Conservation (phyloP, 2,329 filamentous ascomycete species). For the Aspergillus awamori region DNA sequence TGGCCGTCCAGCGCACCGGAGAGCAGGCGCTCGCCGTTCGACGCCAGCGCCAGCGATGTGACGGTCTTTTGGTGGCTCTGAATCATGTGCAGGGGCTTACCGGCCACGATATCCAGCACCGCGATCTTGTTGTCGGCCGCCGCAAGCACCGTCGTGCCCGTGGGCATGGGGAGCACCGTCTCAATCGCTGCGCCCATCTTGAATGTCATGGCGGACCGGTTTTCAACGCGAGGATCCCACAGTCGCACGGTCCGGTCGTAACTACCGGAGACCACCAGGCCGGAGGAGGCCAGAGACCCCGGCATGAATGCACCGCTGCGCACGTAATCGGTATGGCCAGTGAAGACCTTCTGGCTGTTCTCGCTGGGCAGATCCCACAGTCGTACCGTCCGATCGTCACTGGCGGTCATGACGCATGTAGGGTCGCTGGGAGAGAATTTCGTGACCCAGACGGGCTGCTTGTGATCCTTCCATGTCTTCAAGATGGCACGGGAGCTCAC, state of each 20-base stretch:
- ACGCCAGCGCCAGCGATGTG: slow-evolving; percentile 80
- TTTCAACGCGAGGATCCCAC: slow-evolving; percentile 82
- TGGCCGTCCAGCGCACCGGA: slow-evolving; percentile 92
- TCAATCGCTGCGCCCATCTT: slow-evolving; percentile 91
- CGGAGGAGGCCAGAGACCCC: slow-evolving; percentile 59
- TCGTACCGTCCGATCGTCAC: slow-evolving; percentile 89
- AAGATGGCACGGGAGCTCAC: slow-evolving; percentile 85
- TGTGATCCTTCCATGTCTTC: slow-evolving; percentile 93
- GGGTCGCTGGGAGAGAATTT: slow-evolving; percentile 88
- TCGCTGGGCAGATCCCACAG: slow-evolving; percentile 91
- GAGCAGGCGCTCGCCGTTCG: slow-evolving; percentile 76
- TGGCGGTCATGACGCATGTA: slow-evolving; percentile 83
- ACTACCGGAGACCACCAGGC: slow-evolving; percentile 82
- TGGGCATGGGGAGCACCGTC: slow-evolving; percentile 81
- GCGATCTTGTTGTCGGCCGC: slow-evolving; percentile 84
- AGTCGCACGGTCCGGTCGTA: slow-evolving; percentile 93
- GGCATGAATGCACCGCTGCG: slow-evolving; percentile 86
- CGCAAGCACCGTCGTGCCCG: slow-evolving; percentile 82
- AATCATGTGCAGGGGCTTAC: slow-evolving; percentile 81
- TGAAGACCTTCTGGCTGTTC: slow-evolving; percentile 73
- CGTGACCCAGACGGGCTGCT: slow-evolving; percentile 89
- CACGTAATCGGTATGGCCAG: slow-evolving; percentile 91
- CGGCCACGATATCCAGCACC: slow-evolving; percentile 89
- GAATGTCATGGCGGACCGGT: slow-evolving; percentile 81
- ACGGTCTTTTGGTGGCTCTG: slow-evolving; percentile 98